Percentiles rank a stretch among this genome's conserved stretches.
Conservation (phyloP, 331 rosid species). For the Acacia concinna region DNA sequence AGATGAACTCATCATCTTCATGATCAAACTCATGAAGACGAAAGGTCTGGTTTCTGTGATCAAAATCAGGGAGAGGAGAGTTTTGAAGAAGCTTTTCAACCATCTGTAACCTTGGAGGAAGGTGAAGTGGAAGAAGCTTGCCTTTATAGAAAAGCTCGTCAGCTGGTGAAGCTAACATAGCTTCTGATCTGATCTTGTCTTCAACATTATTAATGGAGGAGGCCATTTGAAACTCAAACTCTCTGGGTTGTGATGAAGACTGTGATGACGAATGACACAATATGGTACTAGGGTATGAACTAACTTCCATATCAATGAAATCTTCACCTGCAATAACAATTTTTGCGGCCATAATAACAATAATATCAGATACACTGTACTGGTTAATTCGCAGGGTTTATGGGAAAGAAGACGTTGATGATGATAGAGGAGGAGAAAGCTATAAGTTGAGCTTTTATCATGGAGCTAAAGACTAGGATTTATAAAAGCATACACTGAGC, state of each 20-base stretch:
- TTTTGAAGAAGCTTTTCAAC: slow-evolving; percentile 74
- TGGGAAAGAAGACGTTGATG: neutral
- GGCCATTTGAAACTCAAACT: slow-evolving; percentile 97
- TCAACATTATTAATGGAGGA: slow-evolving; percentile 42
- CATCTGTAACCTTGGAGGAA: slow-evolving; percentile 88
- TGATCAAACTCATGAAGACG: neutral
- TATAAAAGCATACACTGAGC: slow-evolving; percentile 28
- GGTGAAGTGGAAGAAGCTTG: slow-evolving; percentile 98
- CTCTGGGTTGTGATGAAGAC: slow-evolving; percentile 43
- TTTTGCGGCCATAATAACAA: slow-evolving; percentile 59
- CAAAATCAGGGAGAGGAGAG: slow-evolving; percentile 37
- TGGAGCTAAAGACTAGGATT: slow-evolving; percentile 42
- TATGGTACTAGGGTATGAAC: slow-evolving; percentile 68
- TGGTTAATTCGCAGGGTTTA: slow-evolving; percentile 13
- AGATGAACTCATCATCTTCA: slow-evolving; percentile 22
- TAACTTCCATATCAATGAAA: slow-evolving; percentile 88
- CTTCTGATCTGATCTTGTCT: slow-evolving; percentile 49
- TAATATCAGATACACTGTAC: no score
- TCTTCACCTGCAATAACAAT: slow-evolving; percentile 66
- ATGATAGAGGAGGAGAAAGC: slow-evolving; percentile 14
- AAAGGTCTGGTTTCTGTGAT: neutral
- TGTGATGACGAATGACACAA: no score
- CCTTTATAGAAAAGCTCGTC: slow-evolving; percentile 99
- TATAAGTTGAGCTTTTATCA: slow-evolving; percentile 37
- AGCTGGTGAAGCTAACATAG: slow-evolving; percentile 83